These are phyloP conservation scores for Pseudogymnoascus sp. DNA, from an alignment of 2,329 filamentous ascomycete species.

Conservation along the genomic window DNA sequence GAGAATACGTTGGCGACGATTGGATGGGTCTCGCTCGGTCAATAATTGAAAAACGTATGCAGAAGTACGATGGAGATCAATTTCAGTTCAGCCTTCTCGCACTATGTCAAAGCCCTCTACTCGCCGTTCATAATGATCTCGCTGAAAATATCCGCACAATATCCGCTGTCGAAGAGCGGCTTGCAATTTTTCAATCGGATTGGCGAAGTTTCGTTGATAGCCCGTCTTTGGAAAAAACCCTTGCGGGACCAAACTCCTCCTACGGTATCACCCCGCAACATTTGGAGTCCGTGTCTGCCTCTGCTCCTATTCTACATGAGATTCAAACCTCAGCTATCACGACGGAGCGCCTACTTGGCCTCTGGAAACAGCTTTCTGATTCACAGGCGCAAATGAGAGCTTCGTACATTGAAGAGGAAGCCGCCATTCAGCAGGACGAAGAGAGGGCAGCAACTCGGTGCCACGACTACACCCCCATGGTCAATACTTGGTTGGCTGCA, in stretches of 20 bases:
- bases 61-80: constrained; percentile 54
- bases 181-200: constrained; percentile 32
- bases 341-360: constrained; percentile 25
- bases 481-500: constrained; percentile 62
- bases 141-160: constrained; percentile 37
- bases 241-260: constrained; percentile 12
- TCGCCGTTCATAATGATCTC: constrained; percentile 29
- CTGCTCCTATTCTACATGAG: constrained; percentile 4
- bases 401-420: constrained; percentile 43
- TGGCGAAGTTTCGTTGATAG: constrained; percentile 35
- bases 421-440: constrained; percentile 40
- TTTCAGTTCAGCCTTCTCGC: constrained; percentile 74
- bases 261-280: constrained; percentile 18
- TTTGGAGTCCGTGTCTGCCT: constrained; percentile 13
- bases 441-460: constrained; percentile 47
- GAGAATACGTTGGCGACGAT: constrained; percentile 33
- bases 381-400: constrained; percentile 38
- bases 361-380: constrained; percentile 34
- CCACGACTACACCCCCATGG: constrained; percentile 62
- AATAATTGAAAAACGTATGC: constrained; percentile 62
- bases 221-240: background rate
- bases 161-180: constrained; percentile 32
- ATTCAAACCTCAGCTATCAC: constrained; percentile 15
- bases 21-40: constrained; percentile 63
- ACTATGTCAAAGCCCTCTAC: constrained; percentile 60